Evolutionary conservation across 2,329 filamentous ascomycete genomes (phyloP).

Genomic region (Stylonectria norvegica): DNA sequence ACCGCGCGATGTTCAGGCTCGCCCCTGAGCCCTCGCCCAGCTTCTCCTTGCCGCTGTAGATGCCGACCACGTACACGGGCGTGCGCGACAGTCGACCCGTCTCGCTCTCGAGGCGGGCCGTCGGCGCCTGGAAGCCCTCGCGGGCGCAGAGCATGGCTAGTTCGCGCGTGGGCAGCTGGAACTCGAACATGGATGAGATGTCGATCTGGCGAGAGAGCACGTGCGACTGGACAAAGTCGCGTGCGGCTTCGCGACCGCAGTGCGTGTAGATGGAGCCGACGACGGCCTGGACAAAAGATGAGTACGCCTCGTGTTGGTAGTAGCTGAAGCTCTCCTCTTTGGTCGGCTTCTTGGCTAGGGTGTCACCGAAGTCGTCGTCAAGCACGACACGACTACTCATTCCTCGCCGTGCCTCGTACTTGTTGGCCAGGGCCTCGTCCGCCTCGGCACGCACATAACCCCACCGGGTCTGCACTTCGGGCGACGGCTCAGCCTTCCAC

Average conservation of each 20-base stretch:
- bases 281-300: slow-evolving; percentile 77
- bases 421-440: slow-evolving; percentile 32
- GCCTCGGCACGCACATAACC: slow-evolving; percentile 52
- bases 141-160: slow-evolving; percentile 77
- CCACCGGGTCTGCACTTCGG: slow-evolving; percentile 46
- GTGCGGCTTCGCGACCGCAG: slow-evolving; percentile 71
- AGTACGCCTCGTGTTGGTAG: slow-evolving; percentile 70
- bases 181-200: slow-evolving; percentile 74
- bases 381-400: slow-evolving; percentile 75
- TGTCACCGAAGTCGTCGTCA: slow-evolving; percentile 81
- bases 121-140: slow-evolving; percentile 83
- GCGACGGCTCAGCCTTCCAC: slow-evolving; percentile 55
- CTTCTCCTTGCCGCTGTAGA: slow-evolving; percentile 88
- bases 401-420: slow-evolving; percentile 57
- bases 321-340: slow-evolving; percentile 48
- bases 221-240: slow-evolving; percentile 79
- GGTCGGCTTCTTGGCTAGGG: slow-evolving; percentile 23
- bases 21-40: slow-evolving; percentile 84
- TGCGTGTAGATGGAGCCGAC: slow-evolving; percentile 85
- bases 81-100: slow-evolving; percentile 81
- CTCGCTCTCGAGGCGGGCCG: slow-evolving; percentile 85
- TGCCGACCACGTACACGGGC: slow-evolving; percentile 90
- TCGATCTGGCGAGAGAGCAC: slow-evolving; percentile 77
- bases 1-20: slow-evolving; percentile 72
- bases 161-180: slow-evolving; percentile 80